Evolutionary conservation across 441 rosid genomes (phyloP).

Genomic region (Corymbia citriodora): DNA sequence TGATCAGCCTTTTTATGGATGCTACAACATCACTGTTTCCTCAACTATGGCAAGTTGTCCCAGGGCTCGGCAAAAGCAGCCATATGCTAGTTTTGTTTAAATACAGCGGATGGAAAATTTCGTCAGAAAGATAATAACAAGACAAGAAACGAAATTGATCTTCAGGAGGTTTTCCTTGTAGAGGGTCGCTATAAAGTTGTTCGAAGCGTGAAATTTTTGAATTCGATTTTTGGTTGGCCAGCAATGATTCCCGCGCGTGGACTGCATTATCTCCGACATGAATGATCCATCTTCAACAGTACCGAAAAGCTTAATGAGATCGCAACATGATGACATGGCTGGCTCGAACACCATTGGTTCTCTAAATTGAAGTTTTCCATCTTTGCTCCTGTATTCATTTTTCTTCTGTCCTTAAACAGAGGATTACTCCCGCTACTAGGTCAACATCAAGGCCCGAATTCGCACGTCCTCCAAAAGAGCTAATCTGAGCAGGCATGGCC

Average conservation of each 20-base stretch:
- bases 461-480: neutral
- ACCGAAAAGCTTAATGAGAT: neutral
- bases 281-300: neutral
- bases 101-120: neutral
- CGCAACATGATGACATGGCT: neutral
- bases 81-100: neutral
- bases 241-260: neutral
- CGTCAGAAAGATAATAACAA: neutral
- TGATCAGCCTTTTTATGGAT: neutral
- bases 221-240: neutral
- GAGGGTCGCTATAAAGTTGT: neutral
- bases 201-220: neutral
- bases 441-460: neutral
- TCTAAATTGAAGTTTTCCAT: neutral
- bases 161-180: neutral
- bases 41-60: neutral
- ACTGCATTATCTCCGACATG: neutral
- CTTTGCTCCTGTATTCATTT: neutral
- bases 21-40: neutral
- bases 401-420: neutral
- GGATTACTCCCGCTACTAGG: neutral
- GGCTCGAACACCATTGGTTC: neutral
- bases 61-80: neutral
- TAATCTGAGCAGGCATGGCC: neutral
- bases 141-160: neutral